phyloP scores from a whole-genome alignment of 129 eudicot species.

The Apium graveolens region DNA sequence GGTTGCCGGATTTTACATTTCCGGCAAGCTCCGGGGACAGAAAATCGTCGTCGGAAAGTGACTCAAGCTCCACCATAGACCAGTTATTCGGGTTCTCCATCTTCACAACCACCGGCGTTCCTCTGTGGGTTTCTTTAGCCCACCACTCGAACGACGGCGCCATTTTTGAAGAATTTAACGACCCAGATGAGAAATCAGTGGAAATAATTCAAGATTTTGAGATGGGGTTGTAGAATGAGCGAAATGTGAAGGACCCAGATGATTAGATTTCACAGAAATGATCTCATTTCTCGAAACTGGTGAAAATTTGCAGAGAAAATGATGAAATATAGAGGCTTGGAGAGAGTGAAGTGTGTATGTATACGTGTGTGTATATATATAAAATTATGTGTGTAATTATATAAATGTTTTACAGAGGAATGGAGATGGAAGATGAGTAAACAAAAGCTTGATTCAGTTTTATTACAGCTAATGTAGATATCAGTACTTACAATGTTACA shows the following conservation, averaged over 20 bases:
- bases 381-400: background rate
- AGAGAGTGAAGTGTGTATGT: background rate
- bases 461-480: background rate
- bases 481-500: background rate
- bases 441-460: slow-evolving; percentile 8
- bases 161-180: slow-evolving; percentile 12
- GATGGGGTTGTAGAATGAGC: background rate
- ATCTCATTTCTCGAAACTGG: background rate
- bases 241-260: slow-evolving; percentile 18
- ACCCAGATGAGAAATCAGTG: slow-evolving; percentile 2
- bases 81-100: slow-evolving; percentile 94
- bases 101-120: slow-evolving; percentile 87
- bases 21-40: slow-evolving; percentile 18
- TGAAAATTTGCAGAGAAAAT: background rate
- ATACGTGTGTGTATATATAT: background rate
- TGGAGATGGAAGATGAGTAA: slow-evolving; percentile 21
- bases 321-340: background rate
- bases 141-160: slow-evolving; percentile 68
- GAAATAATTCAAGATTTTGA: background rate
- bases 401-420: background rate
- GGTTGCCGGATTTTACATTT: slow-evolving; percentile 8
- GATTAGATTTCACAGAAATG: background rate
- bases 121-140: slow-evolving; percentile 56
- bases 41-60: slow-evolving; percentile 52
- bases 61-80: slow-evolving; percentile 75